phyloP scores from a whole-genome alignment of 768 basidiomycete species.

The Pulveroboletus sp. region DNA sequence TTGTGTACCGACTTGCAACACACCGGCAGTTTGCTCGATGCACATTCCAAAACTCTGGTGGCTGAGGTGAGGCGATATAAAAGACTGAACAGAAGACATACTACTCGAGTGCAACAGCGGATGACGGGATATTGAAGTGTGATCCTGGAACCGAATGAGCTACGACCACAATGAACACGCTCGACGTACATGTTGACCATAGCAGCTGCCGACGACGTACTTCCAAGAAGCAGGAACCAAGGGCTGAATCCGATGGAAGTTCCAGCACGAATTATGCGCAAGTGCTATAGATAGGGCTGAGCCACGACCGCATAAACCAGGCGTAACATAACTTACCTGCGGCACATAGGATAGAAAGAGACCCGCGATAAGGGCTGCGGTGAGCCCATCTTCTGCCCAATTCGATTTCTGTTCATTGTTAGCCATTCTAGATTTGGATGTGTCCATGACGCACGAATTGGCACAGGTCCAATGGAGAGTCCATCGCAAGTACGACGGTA shows the following conservation, averaged over 20 bases:
- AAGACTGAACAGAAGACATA: conserved; percentile 36
- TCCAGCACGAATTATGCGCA: conserved; percentile 72
- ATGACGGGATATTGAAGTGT: conserved; percentile 83
- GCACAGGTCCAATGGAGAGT: conserved; percentile 7
- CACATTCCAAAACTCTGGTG: conserved; percentile 66
- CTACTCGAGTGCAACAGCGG: conserved; percentile 75
- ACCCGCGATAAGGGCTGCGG: conserved; percentile 69
- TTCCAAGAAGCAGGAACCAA: conserved; percentile 87
- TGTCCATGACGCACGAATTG: conserved; percentile 14
- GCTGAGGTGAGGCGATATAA: background rate
- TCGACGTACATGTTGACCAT: conserved; percentile 76
- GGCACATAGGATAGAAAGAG: conserved; percentile 82
- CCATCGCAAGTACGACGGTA: too few species aligned
- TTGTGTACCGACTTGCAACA: conserved; percentile 78
- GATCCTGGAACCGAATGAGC: conserved; percentile 46
- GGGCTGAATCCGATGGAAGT: conserved; percentile 92
- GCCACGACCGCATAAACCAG: background rate
- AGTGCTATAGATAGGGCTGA: conserved; percentile 47
- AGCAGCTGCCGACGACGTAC: conserved; percentile 76
- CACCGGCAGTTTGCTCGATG: conserved; percentile 75
- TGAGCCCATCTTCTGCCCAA: conserved; percentile 56
- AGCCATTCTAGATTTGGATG: background rate
- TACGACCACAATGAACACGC: background rate
- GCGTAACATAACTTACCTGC: conserved; percentile 47
- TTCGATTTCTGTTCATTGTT: conserved; percentile 58